Evolutionary conservation across 805 yeast species (phyloP).

Genomic region (Candida vaughaniae): DNA sequence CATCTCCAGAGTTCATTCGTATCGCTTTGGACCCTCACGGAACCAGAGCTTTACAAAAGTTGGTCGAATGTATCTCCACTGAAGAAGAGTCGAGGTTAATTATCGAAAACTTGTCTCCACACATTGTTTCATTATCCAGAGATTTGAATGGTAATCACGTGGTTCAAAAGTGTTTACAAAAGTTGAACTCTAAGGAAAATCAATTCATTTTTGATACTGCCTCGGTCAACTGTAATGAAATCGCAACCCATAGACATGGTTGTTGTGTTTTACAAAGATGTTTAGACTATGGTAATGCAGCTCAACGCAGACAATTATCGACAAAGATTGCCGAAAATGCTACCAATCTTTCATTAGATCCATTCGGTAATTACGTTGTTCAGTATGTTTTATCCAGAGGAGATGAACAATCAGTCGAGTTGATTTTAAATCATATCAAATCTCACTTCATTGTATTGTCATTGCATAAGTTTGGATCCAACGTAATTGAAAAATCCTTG

Average conservation of each 20-base stretch:
- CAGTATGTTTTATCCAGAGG: slow-evolving; percentile 76
- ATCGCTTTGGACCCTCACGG: slow-evolving; percentile 95
- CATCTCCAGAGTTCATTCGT: slow-evolving; percentile 69
- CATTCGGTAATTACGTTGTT: slow-evolving; percentile 95
- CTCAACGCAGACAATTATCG: slow-evolving; percentile 69
- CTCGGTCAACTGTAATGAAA: slow-evolving; percentile 64
- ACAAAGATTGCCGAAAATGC: slow-evolving; percentile 67
- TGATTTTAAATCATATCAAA: slow-evolving; percentile 36
- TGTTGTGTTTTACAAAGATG: slow-evolving; percentile 97
- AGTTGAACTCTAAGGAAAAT: slow-evolving; percentile 61
- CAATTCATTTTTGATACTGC: slow-evolving; percentile 92
- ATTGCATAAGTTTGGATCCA: slow-evolving; percentile 62
- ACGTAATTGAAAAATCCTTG: slow-evolving; percentile 57
- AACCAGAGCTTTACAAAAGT: slow-evolving; percentile 89
- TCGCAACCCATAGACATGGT: slow-evolving; percentile 95
- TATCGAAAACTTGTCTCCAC: slow-evolving; percentile 58
- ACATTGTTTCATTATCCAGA: slow-evolving; percentile 76
- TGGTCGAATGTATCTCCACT: slow-evolving; percentile 77
- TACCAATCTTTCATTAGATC: slow-evolving; percentile 75
- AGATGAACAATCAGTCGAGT: slow-evolving; percentile 31
- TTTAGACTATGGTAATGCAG: slow-evolving; percentile 77
- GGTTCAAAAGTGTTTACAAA: slow-evolving; percentile 85
- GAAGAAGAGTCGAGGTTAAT: slow-evolving; percentile 70
- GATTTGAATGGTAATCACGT: slow-evolving; percentile 97
- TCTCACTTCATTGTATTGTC: slow-evolving; percentile 44